Base-by-base conservation (phyloP, 306 rosid species). In the Inga oerstediana region DNA sequence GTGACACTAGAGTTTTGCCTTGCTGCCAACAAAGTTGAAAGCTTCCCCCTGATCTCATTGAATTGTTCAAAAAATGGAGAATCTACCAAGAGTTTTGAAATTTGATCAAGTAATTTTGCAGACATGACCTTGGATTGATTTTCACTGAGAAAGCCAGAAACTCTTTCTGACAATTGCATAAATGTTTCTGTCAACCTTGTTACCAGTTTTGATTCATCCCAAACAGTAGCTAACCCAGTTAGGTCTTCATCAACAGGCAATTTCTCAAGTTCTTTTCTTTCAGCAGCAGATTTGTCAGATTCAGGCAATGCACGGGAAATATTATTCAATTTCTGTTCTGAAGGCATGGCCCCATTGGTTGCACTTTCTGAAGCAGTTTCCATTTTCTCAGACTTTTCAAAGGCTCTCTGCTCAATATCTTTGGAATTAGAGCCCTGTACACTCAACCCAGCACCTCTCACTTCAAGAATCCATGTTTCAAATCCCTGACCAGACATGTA, bases 371-470 rank as follows among this genome's bases (percentile, higher is more conserved):
- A 88, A 82, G 76, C 80, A 88, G 91, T 86, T 85, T 96, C 95
- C 94, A 96, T 96, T 80, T 88, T 85, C 27, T 91, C 90, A 58
- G 99, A 94, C 52, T 73, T 85, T 74, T 75, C 91, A 79, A 85
- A 62, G 84, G 94, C 92, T 56, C 92, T 84, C 74, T 81, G 89
- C 87, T 92, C 85, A 79, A 91, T 87, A 74, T 90, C 91, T 85
- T 91, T 86, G 83, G 74, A 34, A 77, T 84, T 81, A 16, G 91
- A 84, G 78, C 82, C 90, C 44, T 81, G 90, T 72, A 91, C 44
- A 76, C 99, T 96, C 95, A 96, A 83, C 74, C 99, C 99, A 74
- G 99, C 97, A 59, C 99, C 99, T 83, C 99, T 91, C 79, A 96
- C 89, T 88, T 96, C 99, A 39, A 96, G 97, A 80, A 94, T 90